Conservation (phyloP, 1,139 yeast genomes). For the Zygoascus hellenicus region DNA sequence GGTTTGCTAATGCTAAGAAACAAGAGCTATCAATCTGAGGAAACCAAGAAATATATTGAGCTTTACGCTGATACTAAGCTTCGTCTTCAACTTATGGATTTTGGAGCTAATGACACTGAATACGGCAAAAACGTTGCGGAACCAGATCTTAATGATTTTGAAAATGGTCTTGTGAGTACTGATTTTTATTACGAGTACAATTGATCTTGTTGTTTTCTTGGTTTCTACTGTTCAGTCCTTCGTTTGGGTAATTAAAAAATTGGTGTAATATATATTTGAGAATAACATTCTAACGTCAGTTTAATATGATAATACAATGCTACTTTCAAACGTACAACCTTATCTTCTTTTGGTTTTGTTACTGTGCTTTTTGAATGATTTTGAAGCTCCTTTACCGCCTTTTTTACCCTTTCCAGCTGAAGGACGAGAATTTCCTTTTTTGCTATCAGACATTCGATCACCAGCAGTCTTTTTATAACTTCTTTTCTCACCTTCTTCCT, state of each 20-base stretch:
- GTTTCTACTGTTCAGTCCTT: neutral
- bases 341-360: too few relatives aligned
- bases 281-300: neutral
- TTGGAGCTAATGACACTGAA: constrained; percentile 38
- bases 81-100: constrained; percentile 58
- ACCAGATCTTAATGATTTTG: constrained; percentile 18
- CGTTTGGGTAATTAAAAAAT: neutral
- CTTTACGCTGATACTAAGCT: constrained; percentile 55
- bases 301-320: neutral
- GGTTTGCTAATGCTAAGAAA: constrained; percentile 60
- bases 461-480: constrained; percentile 30
- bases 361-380: too few relatives aligned
- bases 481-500: constrained; percentile 43
- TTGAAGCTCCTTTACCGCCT: constrained; percentile 10
- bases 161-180: constrained; percentile 8
- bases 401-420: constrained; percentile 11
- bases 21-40: constrained; percentile 44
- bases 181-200: constrained; percentile 25
- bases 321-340: too few relatives aligned
- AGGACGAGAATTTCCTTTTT: constrained; percentile 12
- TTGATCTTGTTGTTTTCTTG: neutral
- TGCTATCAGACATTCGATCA: constrained; percentile 24
- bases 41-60: constrained; percentile 54
- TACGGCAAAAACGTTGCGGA: neutral
- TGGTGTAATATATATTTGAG: neutral